These are phyloP conservation scores for Tephrocybe sp. DNA, from an alignment of 768 basidiomycete species.

Conservation along the genomic window DNA sequence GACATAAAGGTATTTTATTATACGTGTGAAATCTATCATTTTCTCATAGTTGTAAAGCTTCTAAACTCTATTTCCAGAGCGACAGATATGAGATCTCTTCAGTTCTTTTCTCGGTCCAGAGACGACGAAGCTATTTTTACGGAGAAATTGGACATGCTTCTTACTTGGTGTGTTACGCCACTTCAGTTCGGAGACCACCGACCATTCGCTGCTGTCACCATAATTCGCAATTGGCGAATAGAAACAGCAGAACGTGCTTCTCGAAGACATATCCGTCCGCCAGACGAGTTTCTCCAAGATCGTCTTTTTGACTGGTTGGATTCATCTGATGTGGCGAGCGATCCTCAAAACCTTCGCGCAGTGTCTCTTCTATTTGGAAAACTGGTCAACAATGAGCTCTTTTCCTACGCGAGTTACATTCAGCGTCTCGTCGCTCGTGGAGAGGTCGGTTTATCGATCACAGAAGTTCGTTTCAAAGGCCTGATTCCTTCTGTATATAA, in stretches of 20 bases:
- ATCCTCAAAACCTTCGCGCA: slow-evolving; percentile 53
- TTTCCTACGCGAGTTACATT: slow-evolving; percentile 74
- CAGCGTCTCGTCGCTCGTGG: slow-evolving; percentile 82
- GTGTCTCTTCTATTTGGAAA: slow-evolving; percentile 72
- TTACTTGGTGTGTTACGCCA: slow-evolving; percentile 81
- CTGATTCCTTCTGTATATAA: no score
- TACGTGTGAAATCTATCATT: not conserved
- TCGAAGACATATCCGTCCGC: slow-evolving; percentile 59
- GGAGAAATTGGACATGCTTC: slow-evolving; percentile 71
- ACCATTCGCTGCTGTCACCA: slow-evolving; percentile 70
- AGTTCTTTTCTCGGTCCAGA: slow-evolving; percentile 54
- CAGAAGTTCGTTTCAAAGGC: slow-evolving; percentile 48
- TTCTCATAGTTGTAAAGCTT: slow-evolving; percentile 39
- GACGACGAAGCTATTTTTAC: slow-evolving; percentile 47
- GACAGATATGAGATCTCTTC: slow-evolving; percentile 57
- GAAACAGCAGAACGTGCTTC: slow-evolving; percentile 62
- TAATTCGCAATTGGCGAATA: slow-evolving; percentile 64
- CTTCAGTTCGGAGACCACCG: slow-evolving; percentile 84
- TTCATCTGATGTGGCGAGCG: slow-evolving; percentile 57
- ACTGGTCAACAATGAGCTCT: slow-evolving; percentile 66
- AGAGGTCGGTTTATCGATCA: slow-evolving; percentile 57
- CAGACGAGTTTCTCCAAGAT: slow-evolving; percentile 69
- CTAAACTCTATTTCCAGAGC: slow-evolving; percentile 74
- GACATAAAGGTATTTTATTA: slow-evolving; percentile 43
- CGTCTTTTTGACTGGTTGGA: slow-evolving; percentile 84